Evolutionary conservation across 768 basidiomycete genomes (phyloP), one percentile per base, ranked within the genome.

Genomic region (Collybiopsis confluens): DNA sequence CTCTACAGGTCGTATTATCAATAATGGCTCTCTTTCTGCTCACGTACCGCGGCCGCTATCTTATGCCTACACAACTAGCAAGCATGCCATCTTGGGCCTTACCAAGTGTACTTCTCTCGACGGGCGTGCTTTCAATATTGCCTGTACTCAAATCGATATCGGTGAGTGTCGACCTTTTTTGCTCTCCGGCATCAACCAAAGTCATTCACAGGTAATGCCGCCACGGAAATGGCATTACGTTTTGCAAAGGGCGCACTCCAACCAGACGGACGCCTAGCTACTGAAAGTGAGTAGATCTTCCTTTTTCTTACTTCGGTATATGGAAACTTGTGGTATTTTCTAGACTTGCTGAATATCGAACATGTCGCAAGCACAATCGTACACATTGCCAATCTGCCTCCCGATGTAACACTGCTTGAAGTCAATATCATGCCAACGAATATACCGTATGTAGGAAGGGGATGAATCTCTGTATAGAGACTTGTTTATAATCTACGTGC

Each of bases 121-220:
- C 62, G 92, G 90, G 0, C 74, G 91, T 6, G 70, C 76, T 27
- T 80, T 80, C 65, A 75, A 82, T 61, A 92, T 95, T 51, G 81
- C 89, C 3, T 83, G 81, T 62, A 88, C 86, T 1, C 90, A 93
- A 63, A 79, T 93, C 45, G 91, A 93, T 64, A 89, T 93, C 44
- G 91, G 90, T 83, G 43, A 26, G 50, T 9, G 37, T n/a, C 64
- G 30, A 23, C n/a, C 18, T 28, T 33, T 3, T n/a, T 35, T 53
- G 9, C 10, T 36, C 28, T 7, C 54, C 38, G 30, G 26, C 30
- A 5, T n/a, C n/a, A n/a, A n/a, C n/a, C n/a, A 15, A 23, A 36
- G 11, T 36, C 23, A n/a, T 6, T 21, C 42, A 15, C 57, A 88
- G 86, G 86, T 5, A 92, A 92, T 61, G 90, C 90, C 2, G 72